Evolutionary conservation across 1,284 basidiomycete species (phyloP).

Genomic region (Papiliotrema laurentii): DNA sequence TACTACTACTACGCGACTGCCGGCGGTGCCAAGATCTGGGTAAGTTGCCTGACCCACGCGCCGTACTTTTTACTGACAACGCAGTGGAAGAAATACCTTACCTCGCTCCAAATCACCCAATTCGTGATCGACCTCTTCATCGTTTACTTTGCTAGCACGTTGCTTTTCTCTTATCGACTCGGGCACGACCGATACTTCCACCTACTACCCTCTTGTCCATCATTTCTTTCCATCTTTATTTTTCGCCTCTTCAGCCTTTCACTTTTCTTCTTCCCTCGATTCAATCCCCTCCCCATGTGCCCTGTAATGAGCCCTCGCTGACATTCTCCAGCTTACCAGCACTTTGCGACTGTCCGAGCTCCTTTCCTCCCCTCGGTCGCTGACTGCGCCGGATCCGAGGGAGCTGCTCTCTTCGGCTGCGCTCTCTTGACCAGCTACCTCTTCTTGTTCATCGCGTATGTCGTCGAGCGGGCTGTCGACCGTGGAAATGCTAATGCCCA

Average conservation of each 20-base stretch:
- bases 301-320: neutral
- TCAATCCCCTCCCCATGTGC: neutral
- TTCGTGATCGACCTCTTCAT: conserved; percentile 84
- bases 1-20: conserved; percentile 98
- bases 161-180: neutral
- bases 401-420: conserved; percentile 85
- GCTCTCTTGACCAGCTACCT: conserved; percentile 83
- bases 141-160: conserved; percentile 90
- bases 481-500: conserved; percentile 15
- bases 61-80: conserved; percentile 1
- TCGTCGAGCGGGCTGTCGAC: neutral
- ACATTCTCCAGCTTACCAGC: conserved; percentile 62
- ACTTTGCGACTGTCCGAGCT: conserved; percentile 67
- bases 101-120: conserved; percentile 75
- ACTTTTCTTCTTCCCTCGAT: too few species aligned
- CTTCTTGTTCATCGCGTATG: conserved; percentile 68
- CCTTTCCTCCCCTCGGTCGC: conserved; percentile 62
- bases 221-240: too few species aligned
- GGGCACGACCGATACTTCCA: too few species aligned
- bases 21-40: conserved; percentile 92
- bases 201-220: too few species aligned
- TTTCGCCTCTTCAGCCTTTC: too few species aligned
- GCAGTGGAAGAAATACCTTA: conserved; percentile 37
- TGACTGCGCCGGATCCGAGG: conserved; percentile 83
- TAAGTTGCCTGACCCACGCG: conserved; percentile 44